Conservation (phyloP, 225 moss, liverwort and hornwort genomes). For the Sphagnum tenellum region DNA sequence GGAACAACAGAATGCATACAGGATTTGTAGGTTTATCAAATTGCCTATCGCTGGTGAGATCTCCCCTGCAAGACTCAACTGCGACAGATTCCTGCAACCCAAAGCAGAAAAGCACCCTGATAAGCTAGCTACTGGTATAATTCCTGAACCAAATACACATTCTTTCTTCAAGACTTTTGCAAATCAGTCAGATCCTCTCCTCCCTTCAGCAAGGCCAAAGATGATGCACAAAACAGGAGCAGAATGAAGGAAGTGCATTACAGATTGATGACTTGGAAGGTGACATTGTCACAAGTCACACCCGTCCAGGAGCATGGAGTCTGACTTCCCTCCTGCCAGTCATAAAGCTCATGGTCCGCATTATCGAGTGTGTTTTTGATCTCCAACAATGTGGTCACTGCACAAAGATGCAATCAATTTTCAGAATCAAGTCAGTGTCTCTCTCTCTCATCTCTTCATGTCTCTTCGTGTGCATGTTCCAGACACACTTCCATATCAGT, state of each 20-base stretch:
- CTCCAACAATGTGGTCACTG: constrained; percentile 7
- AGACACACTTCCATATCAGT: no score
- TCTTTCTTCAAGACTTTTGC: neutral
- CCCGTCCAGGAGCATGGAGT: constrained; percentile 7
- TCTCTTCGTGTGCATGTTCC: no score
- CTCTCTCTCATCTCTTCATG: no score
- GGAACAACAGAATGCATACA: constrained; percentile 20
- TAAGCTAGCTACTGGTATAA: neutral
- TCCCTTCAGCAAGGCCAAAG: neutral
- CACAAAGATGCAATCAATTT: neutral
- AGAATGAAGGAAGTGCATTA: neutral
- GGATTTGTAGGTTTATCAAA: constrained; percentile 33
- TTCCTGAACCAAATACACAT: neutral
- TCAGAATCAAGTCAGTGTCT: no score
- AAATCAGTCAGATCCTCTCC: neutral
- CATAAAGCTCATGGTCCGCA: constrained; percentile 4
- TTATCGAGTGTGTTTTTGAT: constrained; percentile 5
- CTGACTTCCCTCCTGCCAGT: constrained; percentile 9
- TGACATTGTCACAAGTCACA: constrained; percentile 7
- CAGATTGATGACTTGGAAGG: constrained; percentile 7
- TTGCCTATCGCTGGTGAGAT: constrained; percentile 38
- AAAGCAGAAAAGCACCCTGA: no score
- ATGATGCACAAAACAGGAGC: neutral
- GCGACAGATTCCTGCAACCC: constrained; percentile 34
- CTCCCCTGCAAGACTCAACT: constrained; percentile 31